Base-by-base conservation (phyloP, 257 asterid species). In the Cynanchum wilfordii region DNA sequence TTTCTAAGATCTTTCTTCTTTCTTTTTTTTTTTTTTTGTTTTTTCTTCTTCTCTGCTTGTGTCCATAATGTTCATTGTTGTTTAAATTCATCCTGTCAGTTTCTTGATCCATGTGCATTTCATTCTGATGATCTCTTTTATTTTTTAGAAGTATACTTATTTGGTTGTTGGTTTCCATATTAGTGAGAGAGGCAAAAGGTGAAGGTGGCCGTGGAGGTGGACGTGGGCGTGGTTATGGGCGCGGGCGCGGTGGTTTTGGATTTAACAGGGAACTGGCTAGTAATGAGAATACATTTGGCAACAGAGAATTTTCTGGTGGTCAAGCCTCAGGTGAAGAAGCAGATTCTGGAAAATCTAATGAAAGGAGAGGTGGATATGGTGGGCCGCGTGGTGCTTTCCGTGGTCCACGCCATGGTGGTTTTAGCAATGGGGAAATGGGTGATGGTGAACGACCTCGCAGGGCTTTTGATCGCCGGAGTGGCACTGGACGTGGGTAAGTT, bases 391-490 rank as follows among this genome's bases (percentile, higher is more conserved):
- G 86, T 38, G 36, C 90, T 69, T 83, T 77, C 79, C 88, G 88
- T 42, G 97, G 92, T 72, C 91, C 87, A 70, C 87, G 88, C 59
- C 81, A 87, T 52, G 96, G 84, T 74, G 97, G 86, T 66, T 90
- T 80, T 77, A 81, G 83, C 82, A 88, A 89, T 74, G 98, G 96
- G 40, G 97, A 89, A 68, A 69, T 15, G n/a, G 84, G 83, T 24
- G 96, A 89, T 52, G 93, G 88, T 4, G 94, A 89, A 30, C 88
- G 89, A 65, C 92, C 94, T 63, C 90, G 89, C 57, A 84, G 94
- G 80, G 51, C 56, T 29, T 88, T 71, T 33, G 98, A 88, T 29
- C 91, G 92, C 63, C 95, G 72, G 24, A 90, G 92, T 80, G 98
- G 97, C 79, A 85, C 89, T 76, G 95, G 90, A 1, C 87, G 83